Evolutionary conservation across 768 basidiomycete genomes (phyloP).

Genomic region (Leccinum arenicola): DNA sequence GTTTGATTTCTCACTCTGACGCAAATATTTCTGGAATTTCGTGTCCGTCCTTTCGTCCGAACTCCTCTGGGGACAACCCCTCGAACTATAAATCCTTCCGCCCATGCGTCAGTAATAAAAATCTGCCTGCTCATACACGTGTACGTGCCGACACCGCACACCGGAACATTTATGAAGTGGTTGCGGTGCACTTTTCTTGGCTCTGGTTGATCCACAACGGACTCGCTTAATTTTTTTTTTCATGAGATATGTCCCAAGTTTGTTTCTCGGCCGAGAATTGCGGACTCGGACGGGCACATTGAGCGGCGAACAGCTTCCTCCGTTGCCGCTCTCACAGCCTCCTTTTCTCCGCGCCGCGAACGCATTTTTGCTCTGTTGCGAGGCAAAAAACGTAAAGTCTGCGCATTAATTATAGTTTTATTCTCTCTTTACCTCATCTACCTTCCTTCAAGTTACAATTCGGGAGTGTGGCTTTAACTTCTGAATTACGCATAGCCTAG

Average conservation of each 20-base stretch:
- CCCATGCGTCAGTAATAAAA: not conserved
- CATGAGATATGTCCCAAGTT: not conserved
- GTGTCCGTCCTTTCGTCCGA: not conserved
- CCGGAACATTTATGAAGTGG: not conserved
- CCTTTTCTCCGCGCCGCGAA: slow-evolving; percentile 18
- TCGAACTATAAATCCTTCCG: not conserved
- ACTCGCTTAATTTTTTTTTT: slow-evolving; percentile 1
- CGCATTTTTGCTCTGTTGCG: slow-evolving; percentile 14
- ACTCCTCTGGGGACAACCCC: not conserved
- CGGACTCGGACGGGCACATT: slow-evolving; percentile 15
- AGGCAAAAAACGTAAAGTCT: slow-evolving; percentile 26
- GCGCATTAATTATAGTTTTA: slow-evolving; percentile 8
- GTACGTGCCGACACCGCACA: not conserved
- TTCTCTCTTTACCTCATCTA: slow-evolving; percentile 15
- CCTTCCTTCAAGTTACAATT: slow-evolving; percentile 1
- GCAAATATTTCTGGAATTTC: not conserved
- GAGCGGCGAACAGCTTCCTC: slow-evolving; percentile 20
- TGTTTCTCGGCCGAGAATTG: slow-evolving; percentile 21
- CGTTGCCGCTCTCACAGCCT: slow-evolving; percentile 16
- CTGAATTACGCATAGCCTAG: not conserved
- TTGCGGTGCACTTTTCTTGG: not conserved
- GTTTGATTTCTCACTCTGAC: not conserved
- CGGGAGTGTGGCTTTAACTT: slow-evolving; percentile 1
- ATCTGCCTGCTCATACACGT: not conserved
- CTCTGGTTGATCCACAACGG: not conserved